A percentile compares a stretch with the other conserved stretches of the same genome.
phyloP scores from a whole-genome alignment of 2,329 filamentous ascomycete genomes.

The Arthroderma sp. region DNA sequence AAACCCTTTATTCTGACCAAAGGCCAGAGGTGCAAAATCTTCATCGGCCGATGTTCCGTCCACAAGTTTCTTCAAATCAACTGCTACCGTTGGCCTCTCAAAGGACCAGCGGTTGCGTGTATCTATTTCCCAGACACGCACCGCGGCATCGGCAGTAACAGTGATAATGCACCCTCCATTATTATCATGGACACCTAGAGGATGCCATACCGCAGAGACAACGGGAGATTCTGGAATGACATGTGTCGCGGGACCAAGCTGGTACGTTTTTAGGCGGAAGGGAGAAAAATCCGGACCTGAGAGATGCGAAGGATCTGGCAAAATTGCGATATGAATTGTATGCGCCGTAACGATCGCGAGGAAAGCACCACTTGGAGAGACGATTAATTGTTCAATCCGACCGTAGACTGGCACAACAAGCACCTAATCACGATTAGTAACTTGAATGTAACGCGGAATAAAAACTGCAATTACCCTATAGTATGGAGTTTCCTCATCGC shows the following conservation, averaged over 20 bases:
- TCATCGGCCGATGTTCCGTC: slow-evolving; percentile 72
- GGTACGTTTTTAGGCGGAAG: slow-evolving; percentile 73
- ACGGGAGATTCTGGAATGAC: slow-evolving; percentile 74
- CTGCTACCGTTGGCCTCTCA: slow-evolving; percentile 64
- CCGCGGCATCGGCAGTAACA: slow-evolving; percentile 72
- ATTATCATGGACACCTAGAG: slow-evolving; percentile 53
- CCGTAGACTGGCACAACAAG: slow-evolving; percentile 51
- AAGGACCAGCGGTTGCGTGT: slow-evolving; percentile 77
- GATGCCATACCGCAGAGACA: slow-evolving; percentile 80
- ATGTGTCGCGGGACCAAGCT: slow-evolving; percentile 83
- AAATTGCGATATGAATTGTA: slow-evolving; percentile 74
- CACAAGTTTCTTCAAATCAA: slow-evolving; percentile 79
- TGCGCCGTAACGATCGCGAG: slow-evolving; percentile 77
- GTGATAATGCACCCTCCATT: slow-evolving; percentile 74
- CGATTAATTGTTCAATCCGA: slow-evolving; percentile 69
- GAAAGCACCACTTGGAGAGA: slow-evolving; percentile 70
- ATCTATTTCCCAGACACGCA: slow-evolving; percentile 82
- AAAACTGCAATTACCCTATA: slow-evolving; percentile 34
- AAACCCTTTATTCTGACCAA: slow-evolving; percentile 64
- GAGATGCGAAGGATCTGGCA: slow-evolving; percentile 69
- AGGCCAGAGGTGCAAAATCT: slow-evolving; percentile 65
- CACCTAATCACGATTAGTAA: background rate
- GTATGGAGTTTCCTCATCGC: background rate
- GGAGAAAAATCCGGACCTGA: slow-evolving; percentile 52
- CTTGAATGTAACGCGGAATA: background rate